Evolutionary conservation across 441 rosid genomes (phyloP), one percentile per base, ranked within the genome.

Genomic region (Breynia disticha): DNA sequence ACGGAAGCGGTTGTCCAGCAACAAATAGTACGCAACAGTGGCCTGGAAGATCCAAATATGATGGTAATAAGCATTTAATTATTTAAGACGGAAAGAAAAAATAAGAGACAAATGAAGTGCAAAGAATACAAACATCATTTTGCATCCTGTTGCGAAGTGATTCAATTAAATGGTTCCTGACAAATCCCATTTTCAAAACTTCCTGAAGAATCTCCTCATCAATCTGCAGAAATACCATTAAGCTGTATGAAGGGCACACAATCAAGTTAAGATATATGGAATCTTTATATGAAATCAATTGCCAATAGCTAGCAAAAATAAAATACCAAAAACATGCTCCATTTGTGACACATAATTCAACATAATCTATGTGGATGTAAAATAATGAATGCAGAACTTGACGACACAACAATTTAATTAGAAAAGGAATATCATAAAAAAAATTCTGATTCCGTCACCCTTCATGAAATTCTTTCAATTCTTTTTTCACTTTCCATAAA

Each of bases 121-220:
- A 62, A 39, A 57, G n/a, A 52, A 59, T 54, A 48, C 67, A 56
- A 50, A 93, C 99, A 79, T 93, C 97, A 62, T 86, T 81, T 57
- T 86, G 98, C 35, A 76, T 55, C 72, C 98, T 76, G 71, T 75
- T 86, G 61, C 82, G 71, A 67, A 93, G 95, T 59, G 95, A 84
- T 67, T 93, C 98, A 64, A 83, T 59, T 38, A 88, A 73, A 44
- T 74, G 87, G 67, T 68, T 86, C 71, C 83, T 75, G 60, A 84
- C 95, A 75, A 93, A 93, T 47, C 95, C 87, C 90, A 80, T 73
- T 57, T 75, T 84, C 24, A 88, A 65, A 47, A 93, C 96, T 71
- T 88, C 95, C 80, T 79, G 94, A 61, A 93, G 80, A 52, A 89
- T 82, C 67, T 93, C 98, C 67, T 93, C 98, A 46, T 93, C 96